Evolutionary conservation across 192 early-diverging fungal species (phyloP), one percentile per base, ranked within the genome.

Genomic region (Coemansia sp.): DNA sequence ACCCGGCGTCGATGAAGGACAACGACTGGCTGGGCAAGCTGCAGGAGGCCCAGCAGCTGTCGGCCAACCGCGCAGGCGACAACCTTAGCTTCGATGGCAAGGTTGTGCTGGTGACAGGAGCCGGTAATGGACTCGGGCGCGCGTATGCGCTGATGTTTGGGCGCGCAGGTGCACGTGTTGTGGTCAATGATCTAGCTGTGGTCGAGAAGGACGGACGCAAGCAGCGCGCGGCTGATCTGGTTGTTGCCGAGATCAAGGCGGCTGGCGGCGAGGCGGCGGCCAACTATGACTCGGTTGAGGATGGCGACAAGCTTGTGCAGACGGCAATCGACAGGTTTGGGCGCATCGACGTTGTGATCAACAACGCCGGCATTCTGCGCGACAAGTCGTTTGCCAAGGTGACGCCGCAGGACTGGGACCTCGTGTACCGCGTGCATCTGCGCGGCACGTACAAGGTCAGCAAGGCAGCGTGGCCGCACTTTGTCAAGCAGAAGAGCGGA

Each of bases 331-430:
- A 91, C 72, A 88, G 88, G 16, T 92, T 90, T 83, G 91, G 91
- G 8, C 88, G 90, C 10, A 68, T 92, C 59, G 91, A 92, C 65
- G 80, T 99, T 64, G 66, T 99, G 22, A 87, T 99, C 70, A 99
- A 99, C 88, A 99, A 99, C 70, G 97, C 97, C 19, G 97, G 97
- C 66, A 97, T 99, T 60, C 85, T 99, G 61, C 89, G 96, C 67
- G 97, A 99, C 84, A 95, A 92, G 77, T 95, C 94, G 7, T 97
- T 99, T 78, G 85, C 83, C 55, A 84, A 93, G 47, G 94, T 96
- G 75, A 91, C 95, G 22, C 94, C 94, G 79, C 79, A 84, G 37
- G 96, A 99, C 76, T 99, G 97, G 96, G 95, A 98, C 80, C 74
- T 94, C 51, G 93, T 98, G 15, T 90, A 95, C 67, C 83, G 84